Base-by-base conservation (phyloP, 208 protist species). In the Kentomonas sorsogonicus region DNA sequence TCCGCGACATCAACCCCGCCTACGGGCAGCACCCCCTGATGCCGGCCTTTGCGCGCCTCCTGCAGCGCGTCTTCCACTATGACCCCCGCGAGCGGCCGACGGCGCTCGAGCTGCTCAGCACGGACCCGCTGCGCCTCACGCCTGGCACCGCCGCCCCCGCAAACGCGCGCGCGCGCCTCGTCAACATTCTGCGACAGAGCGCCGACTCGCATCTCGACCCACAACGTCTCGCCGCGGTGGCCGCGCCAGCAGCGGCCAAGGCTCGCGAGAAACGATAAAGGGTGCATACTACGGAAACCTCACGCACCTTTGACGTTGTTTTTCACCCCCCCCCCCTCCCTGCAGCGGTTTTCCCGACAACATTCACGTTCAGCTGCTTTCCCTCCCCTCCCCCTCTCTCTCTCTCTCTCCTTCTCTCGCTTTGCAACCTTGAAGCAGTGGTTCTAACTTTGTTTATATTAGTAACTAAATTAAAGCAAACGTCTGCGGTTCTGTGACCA, bases 51-150 rank as follows among this genome's bases (percentile, higher is more conserved):
- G 54, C 88, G 23, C 84, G 92, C 53, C 84, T 91, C 20, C 66
- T 94, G n/a, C 61, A 44, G 2, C 73, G 79, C 2, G 82, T 85
- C 39, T 79, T 94, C 41, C 81, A 89, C 59, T 64, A 87, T 10
- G 77, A 90, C 60, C 79, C 82, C 29, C 61, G 66, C 30, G 57
- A 69, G 45, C 88, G 88, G 3, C 84, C 88, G 33, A 83, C 79
- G 27, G 84, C 84, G 25, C 78, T 67, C 47, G 66, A 88, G 71
- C 70, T 94, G 46, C 71, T 92, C 51, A 56, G 83, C 20, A 86
- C 89, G 72, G 78, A n/a, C 83, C 3, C 91, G 91, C 60, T 94
- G 92, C 38, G 11, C 38, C 38, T 18, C 38, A 2, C 13, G 38
- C 38, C 3, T 43, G 7, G 38, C 38, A 16, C 38, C 38, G 38